Conservation (phyloP, 2,329 filamentous ascomycete genomes). For the Colletotrichum paranaense region DNA sequence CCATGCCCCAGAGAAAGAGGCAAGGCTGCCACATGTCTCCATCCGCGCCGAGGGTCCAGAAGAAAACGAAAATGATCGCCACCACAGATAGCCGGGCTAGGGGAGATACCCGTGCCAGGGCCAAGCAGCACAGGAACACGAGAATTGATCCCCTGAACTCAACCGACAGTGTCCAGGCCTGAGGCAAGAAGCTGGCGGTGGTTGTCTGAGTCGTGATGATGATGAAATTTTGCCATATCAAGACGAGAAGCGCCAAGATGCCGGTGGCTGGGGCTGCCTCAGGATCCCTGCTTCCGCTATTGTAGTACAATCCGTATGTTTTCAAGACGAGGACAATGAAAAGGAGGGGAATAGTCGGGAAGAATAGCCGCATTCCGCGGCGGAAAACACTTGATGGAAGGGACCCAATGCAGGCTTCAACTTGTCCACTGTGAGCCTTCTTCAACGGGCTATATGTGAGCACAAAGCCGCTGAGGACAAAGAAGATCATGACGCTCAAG, state of each 20-base stretch:
- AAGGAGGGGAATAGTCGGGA: conserved; percentile 23
- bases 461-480: conserved; percentile 51
- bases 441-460: conserved; percentile 46
- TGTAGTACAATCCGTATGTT: not conserved
- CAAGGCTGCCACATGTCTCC: not conserved
- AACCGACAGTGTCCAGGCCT: conserved; percentile 72
- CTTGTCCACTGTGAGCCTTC: conserved; percentile 34
- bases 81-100: conserved; percentile 56
- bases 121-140: conserved; percentile 65
- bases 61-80: conserved; percentile 52
- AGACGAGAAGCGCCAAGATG: conserved; percentile 52
- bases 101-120: conserved; percentile 57
- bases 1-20: conserved; percentile 29
- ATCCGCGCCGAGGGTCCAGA: conserved; percentile 37
- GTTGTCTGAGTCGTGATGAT: conserved; percentile 61
- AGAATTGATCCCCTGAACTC: conserved; percentile 69
- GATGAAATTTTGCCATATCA: conserved; percentile 63
- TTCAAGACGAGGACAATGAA: not conserved
- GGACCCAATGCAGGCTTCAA: conserved; percentile 16
- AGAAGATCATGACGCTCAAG: conserved; percentile 48
- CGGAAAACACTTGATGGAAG: conserved; percentile 36
- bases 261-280: conserved; percentile 37
- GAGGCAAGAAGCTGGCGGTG: conserved; percentile 62
- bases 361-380: conserved; percentile 35
- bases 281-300: not conserved